Conservation (phyloP, 2,329 filamentous ascomycete genomes). For the Falciphora oryzae region DNA sequence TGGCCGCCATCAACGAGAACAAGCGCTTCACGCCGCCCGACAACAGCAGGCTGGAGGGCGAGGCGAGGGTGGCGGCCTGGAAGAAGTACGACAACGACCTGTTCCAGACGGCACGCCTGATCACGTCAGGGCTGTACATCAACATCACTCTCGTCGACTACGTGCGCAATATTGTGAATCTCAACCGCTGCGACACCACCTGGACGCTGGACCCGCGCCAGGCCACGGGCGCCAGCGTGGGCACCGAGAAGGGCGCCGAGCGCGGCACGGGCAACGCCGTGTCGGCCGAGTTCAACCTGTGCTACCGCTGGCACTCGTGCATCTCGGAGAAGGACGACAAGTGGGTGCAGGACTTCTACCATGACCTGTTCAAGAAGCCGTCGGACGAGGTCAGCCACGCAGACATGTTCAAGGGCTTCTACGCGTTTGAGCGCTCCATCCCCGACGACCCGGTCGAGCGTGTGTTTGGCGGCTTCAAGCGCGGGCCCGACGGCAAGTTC, state of each 20-base stretch:
- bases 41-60: conserved; percentile 34
- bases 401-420: conserved; percentile 58
- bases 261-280: conserved; percentile 76
- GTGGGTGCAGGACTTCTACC: conserved; percentile 70
- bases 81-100: conserved; percentile 70
- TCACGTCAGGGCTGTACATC: conserved; percentile 70
- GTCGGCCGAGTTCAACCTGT: conserved; percentile 83
- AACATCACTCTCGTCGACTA: conserved; percentile 77
- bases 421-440: conserved; percentile 55
- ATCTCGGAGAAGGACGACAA: conserved; percentile 70
- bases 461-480: conserved; percentile 59
- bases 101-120: conserved; percentile 72
- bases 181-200: conserved; percentile 65
- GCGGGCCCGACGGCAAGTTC: conserved; percentile 62
- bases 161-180: conserved; percentile 68
- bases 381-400: conserved; percentile 47
- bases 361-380: conserved; percentile 55
- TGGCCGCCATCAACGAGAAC: conserved; percentile 81
- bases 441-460: conserved; percentile 63
- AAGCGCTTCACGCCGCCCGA: conserved; percentile 67
- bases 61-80: conserved; percentile 48
- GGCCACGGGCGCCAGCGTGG: conserved; percentile 53
- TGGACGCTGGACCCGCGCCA: conserved; percentile 77
- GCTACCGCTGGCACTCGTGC: conserved; percentile 82
- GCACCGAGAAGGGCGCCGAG: conserved; percentile 53